These are phyloP conservation scores for Dactylellina haptotyla DNA, from an alignment of 2,329 filamentous ascomycete species.

Conservation along the genomic window DNA sequence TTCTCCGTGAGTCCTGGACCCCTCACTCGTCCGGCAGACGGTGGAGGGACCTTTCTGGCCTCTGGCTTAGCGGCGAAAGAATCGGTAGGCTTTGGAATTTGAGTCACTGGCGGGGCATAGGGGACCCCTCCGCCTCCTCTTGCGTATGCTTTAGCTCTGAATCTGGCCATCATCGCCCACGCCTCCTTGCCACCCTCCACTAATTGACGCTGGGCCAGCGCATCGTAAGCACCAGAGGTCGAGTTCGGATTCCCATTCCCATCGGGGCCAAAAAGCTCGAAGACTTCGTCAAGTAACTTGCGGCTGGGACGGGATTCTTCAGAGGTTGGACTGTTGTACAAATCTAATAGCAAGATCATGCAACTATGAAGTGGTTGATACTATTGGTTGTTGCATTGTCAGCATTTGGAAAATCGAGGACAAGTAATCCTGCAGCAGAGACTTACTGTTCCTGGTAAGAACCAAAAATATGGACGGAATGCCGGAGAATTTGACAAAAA, in stretches of 20 bases:
- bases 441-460: conserved; percentile 56
- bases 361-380: conserved; percentile 58
- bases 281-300: conserved; percentile 57
- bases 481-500: conserved; percentile 56
- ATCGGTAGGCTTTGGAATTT: conserved; percentile 13
- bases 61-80: conserved; percentile 1
- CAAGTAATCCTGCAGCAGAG: neutral
- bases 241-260: conserved; percentile 54
- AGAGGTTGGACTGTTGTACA: conserved; percentile 55
- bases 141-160: conserved; percentile 55
- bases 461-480: conserved; percentile 58
- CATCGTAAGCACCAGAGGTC: conserved; percentile 48
- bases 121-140: conserved; percentile 27
- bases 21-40: neutral
- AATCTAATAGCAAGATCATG: conserved; percentile 58
- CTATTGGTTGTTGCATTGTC: conserved; percentile 9
- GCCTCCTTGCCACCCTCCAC: conserved; percentile 57
- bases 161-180: conserved; percentile 57
- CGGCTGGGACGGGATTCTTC: conserved; percentile 53
- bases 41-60: conserved; percentile 4
- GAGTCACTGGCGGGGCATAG: conserved; percentile 1
- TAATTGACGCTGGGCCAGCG: conserved; percentile 52
- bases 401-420: conserved; percentile 6
- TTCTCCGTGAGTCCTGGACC: conserved; percentile 27
- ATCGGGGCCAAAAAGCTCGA: conserved; percentile 57